phyloP scores from a whole-genome alignment of 2,329 filamentous ascomycete species.

The Hypoxylon sp. region DNA sequence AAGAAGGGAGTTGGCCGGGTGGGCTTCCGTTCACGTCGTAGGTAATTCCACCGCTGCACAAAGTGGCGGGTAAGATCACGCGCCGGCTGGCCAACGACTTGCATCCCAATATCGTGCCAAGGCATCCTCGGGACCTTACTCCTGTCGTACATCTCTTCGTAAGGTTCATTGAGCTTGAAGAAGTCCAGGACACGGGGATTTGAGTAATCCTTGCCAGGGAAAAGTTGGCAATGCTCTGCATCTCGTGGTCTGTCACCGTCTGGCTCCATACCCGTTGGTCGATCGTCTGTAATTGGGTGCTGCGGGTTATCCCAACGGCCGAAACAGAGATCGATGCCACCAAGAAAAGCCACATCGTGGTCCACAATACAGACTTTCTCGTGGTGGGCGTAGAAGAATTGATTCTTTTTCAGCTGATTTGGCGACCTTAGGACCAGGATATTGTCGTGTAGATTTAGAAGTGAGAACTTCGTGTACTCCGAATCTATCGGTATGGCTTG shows the following conservation, averaged over 20 bases:
- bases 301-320: constrained; percentile 97
- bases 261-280: constrained; percentile 92
- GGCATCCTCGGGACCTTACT: constrained; percentile 93
- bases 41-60: constrained; percentile 98
- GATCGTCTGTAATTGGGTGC: constrained; percentile 91
- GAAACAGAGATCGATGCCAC: constrained; percentile 96
- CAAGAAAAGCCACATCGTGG: constrained; percentile 94
- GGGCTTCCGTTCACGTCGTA: constrained; percentile 91
- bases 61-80: constrained; percentile 96
- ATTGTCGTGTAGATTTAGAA: constrained; percentile 95
- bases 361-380: constrained; percentile 98
- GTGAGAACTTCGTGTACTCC: constrained; percentile 96
- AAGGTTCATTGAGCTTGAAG: constrained; percentile 91
- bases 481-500: constrained; percentile 98
- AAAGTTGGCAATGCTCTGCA: constrained; percentile 93
- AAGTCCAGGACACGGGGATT: constrained; percentile 97
- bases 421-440: constrained; percentile 96
- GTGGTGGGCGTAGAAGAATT: constrained; percentile 99
- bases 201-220: constrained; percentile 98
- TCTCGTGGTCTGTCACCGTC: constrained; percentile 82
- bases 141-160: constrained; percentile 99
- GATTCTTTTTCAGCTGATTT: constrained; percentile 98
- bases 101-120: constrained; percentile 99
- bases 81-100: constrained; percentile 95
- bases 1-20: constrained; percentile 94